Base-by-base conservation (phyloP, 2,329 filamentous ascomycete genomes). In the Cytospora mali region DNA sequence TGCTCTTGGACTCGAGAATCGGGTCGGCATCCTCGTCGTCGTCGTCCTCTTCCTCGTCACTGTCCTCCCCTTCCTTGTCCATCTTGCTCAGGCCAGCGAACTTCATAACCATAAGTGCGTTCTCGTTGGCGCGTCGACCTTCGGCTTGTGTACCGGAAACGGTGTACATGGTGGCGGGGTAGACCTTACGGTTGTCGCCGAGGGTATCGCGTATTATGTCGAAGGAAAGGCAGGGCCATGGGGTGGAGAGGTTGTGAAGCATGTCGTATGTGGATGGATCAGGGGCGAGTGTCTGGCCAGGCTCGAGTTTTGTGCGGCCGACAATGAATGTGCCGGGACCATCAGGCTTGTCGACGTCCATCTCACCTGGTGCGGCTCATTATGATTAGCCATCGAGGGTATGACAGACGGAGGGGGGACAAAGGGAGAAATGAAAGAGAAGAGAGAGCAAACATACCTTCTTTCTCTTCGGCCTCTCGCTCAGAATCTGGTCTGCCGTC, bases 251-350 rank as follows among this genome's bases (percentile, higher is more conserved):
- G 66, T 88, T 92, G 81, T 99, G 95, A 64, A 99, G 87, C 93
- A 99, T 96, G 75, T 97, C 90, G 80, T 99, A 99, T 6, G 94
- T 94, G n/a, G 91, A 92, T 64, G 91, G 83, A 77, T 99, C 95
- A 16, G 95, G 94, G 4, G 93, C 88, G 62, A 99, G 84, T 6
- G 92, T 93, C 81, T 98, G 93, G 70, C 93, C 94, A 14, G 92
- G 88, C 67, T 92, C 92, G 67, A 98, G 85, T 79, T 95, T 94
- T 75, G 93, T 92, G 71, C 95, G 87, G 67, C 95, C 95, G 68
- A 96, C 93, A 71, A 99, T 97, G 77, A 98, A 99, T 48, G 93
- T 96, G 75, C 91, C 89, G 72, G 94, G 90, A 11, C 69, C 76
- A n/a, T 53, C 27, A 42, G 53, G 5, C 16, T 56, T 55, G 50